Evolutionary conservation across 73 alveolate species (phyloP).

Genomic region (Blepharisma stoltei): DNA sequence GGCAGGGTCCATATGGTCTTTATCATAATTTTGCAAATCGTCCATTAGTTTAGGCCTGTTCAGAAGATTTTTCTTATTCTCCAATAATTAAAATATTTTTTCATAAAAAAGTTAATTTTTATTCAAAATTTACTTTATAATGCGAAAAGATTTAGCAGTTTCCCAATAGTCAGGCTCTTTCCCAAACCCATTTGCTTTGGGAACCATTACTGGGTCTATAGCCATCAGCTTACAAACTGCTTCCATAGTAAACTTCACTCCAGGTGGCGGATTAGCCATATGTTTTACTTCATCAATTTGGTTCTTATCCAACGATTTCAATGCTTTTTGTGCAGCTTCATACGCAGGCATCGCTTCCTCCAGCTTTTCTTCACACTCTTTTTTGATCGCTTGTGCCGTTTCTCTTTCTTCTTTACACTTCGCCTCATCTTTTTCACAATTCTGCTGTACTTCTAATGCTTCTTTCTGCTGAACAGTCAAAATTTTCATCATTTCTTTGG

Average conservation of each 20-base stretch:
- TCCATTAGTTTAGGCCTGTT: constrained; percentile 51
- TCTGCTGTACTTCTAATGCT: constrained; percentile 53
- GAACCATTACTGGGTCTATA: constrained; percentile 76
- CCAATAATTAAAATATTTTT: constrained; percentile 52
- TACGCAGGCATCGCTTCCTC: constrained; percentile 98
- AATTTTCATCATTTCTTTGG: constrained; percentile 42
- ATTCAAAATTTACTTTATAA: constrained; percentile 54
- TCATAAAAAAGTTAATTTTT: constrained; percentile 45
- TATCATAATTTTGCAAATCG: constrained; percentile 53
- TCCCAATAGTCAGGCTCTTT: constrained; percentile 87
- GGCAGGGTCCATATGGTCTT: constrained; percentile 62
- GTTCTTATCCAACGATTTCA: constrained; percentile 78
- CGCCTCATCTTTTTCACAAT: constrained; percentile 49
- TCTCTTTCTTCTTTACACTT: constrained; percentile 55
- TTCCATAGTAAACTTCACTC: constrained; percentile 77
- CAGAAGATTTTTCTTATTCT: constrained; percentile 56
- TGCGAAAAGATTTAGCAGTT: too few relatives aligned
- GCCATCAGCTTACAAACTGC: constrained; percentile 88
- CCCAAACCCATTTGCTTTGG: constrained; percentile 70
- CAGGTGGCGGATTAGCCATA: constrained; percentile 77
- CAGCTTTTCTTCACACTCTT: constrained; percentile 75
- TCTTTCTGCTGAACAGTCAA: constrained; percentile 57
- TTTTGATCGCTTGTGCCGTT: constrained; percentile 60
- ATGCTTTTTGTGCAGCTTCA: constrained; percentile 94
- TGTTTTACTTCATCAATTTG: constrained; percentile 82